Percentiles rank a stretch among this genome's conserved stretches.
phyloP scores from a whole-genome alignment of 228 moss, liverwort and hornwort species.

The Sphagnum fallax region DNA sequence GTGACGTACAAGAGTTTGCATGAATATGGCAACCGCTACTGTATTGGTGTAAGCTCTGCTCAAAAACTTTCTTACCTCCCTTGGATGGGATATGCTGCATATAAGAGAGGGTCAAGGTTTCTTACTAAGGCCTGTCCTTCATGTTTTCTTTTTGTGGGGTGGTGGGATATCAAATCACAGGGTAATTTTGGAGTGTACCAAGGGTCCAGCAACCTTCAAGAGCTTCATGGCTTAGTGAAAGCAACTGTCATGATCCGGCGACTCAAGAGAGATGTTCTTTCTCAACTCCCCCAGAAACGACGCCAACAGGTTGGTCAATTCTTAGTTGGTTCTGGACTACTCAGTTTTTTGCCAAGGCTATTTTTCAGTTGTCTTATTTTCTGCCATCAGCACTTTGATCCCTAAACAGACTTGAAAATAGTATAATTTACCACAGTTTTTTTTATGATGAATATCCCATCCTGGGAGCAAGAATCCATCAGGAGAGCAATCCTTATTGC shows the following conservation, averaged over 20 bases:
- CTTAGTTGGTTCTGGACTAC: no score
- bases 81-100: no score
- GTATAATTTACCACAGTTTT: no score
- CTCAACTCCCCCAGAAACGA: slow-evolving; percentile 87
- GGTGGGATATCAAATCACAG: slow-evolving; percentile 20
- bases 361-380: no score
- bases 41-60: slow-evolving; percentile 66
- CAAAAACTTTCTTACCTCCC: neutral
- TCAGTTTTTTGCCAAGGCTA: no score
- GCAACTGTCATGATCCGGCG: slow-evolving; percentile 98
- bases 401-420: no score
- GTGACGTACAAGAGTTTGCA: slow-evolving; percentile 68
- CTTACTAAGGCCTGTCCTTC: no score
- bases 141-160: neutral
- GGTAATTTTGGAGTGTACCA: slow-evolving; percentile 87
- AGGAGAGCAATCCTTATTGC: no score
- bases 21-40: slow-evolving; percentile 93
- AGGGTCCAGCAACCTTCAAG: slow-evolving; percentile 92
- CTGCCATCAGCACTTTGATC: no score
- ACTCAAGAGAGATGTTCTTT: slow-evolving; percentile 86
- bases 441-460: no score
- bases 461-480: no score
- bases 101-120: no score
- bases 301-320: slow-evolving; percentile 71
- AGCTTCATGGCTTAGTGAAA: slow-evolving; percentile 91